These are phyloP conservation scores for Suillus cothurnatus DNA, from an alignment of 768 basidiomycete species.

Conservation along the genomic window DNA sequence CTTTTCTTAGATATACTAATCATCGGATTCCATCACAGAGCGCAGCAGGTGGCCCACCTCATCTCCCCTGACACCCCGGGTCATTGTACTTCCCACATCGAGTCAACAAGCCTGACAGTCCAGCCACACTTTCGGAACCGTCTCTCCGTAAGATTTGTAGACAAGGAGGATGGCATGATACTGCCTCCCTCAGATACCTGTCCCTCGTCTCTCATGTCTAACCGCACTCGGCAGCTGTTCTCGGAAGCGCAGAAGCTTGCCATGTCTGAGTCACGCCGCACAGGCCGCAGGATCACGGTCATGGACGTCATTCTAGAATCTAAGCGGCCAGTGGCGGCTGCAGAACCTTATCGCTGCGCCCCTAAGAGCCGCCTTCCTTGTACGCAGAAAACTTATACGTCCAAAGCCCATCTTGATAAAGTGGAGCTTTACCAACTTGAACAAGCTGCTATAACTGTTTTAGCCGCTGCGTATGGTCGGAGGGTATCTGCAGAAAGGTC, in stretches of 20 bases:
- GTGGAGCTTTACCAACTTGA: constrained; percentile 41
- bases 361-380: constrained; percentile 2
- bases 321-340: constrained; percentile 22
- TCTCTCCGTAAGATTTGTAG: background rate
- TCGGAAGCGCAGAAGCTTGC: constrained; percentile 31
- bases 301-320: constrained; percentile 52
- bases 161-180: background rate
- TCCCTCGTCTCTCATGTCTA: background rate
- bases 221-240: constrained; percentile 22
- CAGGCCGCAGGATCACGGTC: constrained; percentile 38
- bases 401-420: constrained; percentile 29
- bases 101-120: background rate
- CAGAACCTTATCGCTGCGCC: constrained; percentile 10
- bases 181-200: background rate
- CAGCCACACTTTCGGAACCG: background rate
- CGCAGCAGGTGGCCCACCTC: background rate
- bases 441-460: constrained; percentile 32
- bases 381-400: constrained; percentile 24
- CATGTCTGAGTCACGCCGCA: constrained; percentile 30
- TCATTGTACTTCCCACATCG: constrained; percentile 2
- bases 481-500: constrained; percentile 48
- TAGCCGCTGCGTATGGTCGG: background rate
- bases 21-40: background rate
- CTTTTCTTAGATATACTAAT: background rate
- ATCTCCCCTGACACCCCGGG: background rate